Percentiles rank a stretch among this genome's conserved stretches.
phyloP scores from a whole-genome alignment of 352 stramenopile species.

The Pythium phragmitis region DNA sequence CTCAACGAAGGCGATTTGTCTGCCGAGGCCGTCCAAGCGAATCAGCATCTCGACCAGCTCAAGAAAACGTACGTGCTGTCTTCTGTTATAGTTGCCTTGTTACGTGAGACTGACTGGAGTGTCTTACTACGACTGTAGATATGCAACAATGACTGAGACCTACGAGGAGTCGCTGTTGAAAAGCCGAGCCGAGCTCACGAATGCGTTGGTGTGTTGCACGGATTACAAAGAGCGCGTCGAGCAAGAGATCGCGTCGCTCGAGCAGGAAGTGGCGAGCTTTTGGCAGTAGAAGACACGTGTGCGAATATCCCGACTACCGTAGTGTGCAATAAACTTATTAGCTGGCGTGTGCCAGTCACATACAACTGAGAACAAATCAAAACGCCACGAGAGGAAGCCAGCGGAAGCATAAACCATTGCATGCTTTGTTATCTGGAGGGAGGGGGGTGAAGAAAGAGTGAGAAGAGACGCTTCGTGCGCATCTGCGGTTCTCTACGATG shows the following conservation, averaged over 20 bases:
- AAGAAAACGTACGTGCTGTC: slow-evolving; percentile 51
- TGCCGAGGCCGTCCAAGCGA: slow-evolving; percentile 40
- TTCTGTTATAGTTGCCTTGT: neutral
- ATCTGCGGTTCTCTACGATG: slow-evolving; percentile 18
- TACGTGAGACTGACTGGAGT: slow-evolving; percentile 6
- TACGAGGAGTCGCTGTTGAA: slow-evolving; percentile 58
- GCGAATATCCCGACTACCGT: neutral
- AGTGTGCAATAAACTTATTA: slow-evolving; percentile 24
- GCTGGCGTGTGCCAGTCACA: neutral
- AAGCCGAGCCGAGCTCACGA: slow-evolving; percentile 58
- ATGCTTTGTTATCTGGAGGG: neutral
- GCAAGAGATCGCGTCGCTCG: slow-evolving; percentile 55
- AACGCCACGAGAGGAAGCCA: neutral
- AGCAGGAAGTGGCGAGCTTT: slow-evolving; percentile 51
- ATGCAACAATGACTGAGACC: slow-evolving; percentile 41
- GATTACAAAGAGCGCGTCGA: slow-evolving; percentile 68
- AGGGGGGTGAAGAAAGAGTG: neutral
- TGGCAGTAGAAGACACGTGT: slow-evolving; percentile 32
- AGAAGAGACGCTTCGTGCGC: neutral
- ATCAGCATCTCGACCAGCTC: slow-evolving; percentile 41
- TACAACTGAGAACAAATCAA: neutral
- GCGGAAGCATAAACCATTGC: neutral
- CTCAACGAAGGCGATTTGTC: slow-evolving; percentile 55
- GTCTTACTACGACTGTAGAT: slow-evolving; percentile 28
- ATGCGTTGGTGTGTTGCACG: slow-evolving; percentile 61